Base-by-base conservation (phyloP, 1,284 basidiomycete genomes). In the Cutaneotrichosporon cutaneum region DNA sequence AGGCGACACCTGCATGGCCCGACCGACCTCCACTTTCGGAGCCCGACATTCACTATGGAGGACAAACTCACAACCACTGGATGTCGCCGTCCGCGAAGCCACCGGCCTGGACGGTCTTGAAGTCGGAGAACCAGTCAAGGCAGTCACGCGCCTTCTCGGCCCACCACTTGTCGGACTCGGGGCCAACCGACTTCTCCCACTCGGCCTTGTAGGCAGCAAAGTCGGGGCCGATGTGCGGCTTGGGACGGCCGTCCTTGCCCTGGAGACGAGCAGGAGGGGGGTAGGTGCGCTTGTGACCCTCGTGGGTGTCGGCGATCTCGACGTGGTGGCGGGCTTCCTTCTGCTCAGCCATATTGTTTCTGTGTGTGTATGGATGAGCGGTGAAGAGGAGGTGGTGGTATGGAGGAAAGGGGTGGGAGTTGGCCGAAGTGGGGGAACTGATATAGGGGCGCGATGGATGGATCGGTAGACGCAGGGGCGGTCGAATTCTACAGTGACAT, bases 51-150 rank as follows among this genome's bases (percentile, higher is more conserved):
- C 13, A 13, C 35, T 45, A 10, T 45, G 44, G 36, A 48, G 26
- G 24, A 21, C 30, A 42, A 35, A 79, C 77, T 75, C 68, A 80
- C 78, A 99, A 99, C 95, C 94, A 99, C 66, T 87, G 86, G 64
- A 97, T 88, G 79, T 98, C 92, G 36, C 94, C 95, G 27, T 85
- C 85, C 73, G 86, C 84, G 75, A 98, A 98, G 35, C 85, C 83
- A 54, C 96, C 95, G 10, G 90, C 83, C 69, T 88, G 82, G 60
- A 98, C 93, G 27, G 89, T 94, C 68, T 88, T 84, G 85, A 98
- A 99, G 33, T 91, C 91, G 33, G 88, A 85, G 77, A 94, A 88
- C 94, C 95, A 99, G 79, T 90, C 82, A 35, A 99, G 82, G 30
- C 85, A 86, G 69, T 93, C 87, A 64, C 84, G 84, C 1, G 94